Percentiles rank a stretch among this genome's conserved stretches.
Conservation (phyloP, 441 rosid species). For the Populus hybrid region DNA sequence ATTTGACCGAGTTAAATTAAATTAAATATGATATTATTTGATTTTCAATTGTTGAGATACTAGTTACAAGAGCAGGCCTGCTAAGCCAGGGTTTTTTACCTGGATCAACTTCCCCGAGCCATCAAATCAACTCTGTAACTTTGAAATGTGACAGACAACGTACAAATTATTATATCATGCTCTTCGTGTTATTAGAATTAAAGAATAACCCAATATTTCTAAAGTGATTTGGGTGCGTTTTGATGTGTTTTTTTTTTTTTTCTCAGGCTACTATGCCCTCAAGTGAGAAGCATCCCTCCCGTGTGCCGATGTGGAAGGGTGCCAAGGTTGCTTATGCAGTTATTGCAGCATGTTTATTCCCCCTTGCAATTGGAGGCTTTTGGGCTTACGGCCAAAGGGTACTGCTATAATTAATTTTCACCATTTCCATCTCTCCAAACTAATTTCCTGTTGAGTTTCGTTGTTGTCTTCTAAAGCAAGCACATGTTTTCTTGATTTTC, state of each 20-base stretch:
- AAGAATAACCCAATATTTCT: neutral
- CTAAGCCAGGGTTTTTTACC: no score
- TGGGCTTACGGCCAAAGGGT: slow-evolving; percentile 89
- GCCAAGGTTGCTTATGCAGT: slow-evolving; percentile 57
- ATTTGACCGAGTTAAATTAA: neutral
- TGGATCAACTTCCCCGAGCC: no score
- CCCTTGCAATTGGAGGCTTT: slow-evolving; percentile 69
- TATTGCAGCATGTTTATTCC: slow-evolving; percentile 58
- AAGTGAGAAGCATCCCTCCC: slow-evolving; percentile 74
- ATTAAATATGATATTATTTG: neutral
- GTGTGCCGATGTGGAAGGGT: slow-evolving; percentile 88
- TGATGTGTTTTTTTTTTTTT: neutral
- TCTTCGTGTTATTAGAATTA: neutral
- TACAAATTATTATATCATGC: neutral
- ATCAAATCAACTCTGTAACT: no score
- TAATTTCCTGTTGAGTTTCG: neutral
- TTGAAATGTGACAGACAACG: neutral
- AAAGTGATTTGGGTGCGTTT: neutral
- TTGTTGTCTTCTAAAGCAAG: neutral
- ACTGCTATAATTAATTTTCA: neutral
- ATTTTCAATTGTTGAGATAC: neutral
- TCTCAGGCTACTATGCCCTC: slow-evolving; percentile 90
- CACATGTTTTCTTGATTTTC: neutral
- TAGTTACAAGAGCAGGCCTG: neutral
- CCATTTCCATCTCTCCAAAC: neutral